Base-by-base conservation (phyloP, 495 filamentous ascomycete genomes). In the Chaetomidium leptoderma region DNA sequence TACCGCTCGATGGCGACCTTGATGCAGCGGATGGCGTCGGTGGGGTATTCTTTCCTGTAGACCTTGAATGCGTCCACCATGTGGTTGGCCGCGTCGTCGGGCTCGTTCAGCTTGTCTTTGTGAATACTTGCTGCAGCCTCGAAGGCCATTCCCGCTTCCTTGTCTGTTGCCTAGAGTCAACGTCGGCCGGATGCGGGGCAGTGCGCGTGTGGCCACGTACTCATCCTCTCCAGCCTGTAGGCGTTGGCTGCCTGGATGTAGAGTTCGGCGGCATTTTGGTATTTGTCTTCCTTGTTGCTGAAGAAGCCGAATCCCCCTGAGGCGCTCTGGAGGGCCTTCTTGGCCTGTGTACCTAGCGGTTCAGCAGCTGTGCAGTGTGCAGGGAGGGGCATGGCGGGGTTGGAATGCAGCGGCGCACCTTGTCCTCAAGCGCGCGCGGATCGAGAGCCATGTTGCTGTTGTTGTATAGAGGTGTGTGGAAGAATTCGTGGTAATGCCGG, bases 51-150 rank as follows among this genome's bases (percentile, higher is more conserved):
- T 75, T 90, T 92, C 66, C 85, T 83, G 76, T 95, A 95, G 48
- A 85, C 82, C 77, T 93, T 92, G 78, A 87, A 93, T 26, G 90
- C 90, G 59, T 82, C 77, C 10, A 72, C 59, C 57, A 88, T 75
- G 45, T 84, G 83, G 68, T 92, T 92, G 35, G 92, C 91, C 30
- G 87, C 88, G 67, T 96, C 91, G 68, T 93, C 88, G 43, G 88
- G 88, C 67, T 96, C 91, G 69, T 88, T 90, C 42, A 95, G 80
- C 57, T 90, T 83, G 47, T 85, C 79, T 6, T 66, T 78, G 72
- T 93, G 89, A 43, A 96, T 83, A 4, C 76, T 63, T 21, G 91
- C 91, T 13, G 89, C 89, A 60, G 85, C 83, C 70, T 92, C 88
- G 62, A 91, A 92, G 6, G 86, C 82, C 59, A 81, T 76, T 13